Conservation (phyloP, 1,284 basidiomycete genomes). For the Cryptococcus sp. region DNA sequence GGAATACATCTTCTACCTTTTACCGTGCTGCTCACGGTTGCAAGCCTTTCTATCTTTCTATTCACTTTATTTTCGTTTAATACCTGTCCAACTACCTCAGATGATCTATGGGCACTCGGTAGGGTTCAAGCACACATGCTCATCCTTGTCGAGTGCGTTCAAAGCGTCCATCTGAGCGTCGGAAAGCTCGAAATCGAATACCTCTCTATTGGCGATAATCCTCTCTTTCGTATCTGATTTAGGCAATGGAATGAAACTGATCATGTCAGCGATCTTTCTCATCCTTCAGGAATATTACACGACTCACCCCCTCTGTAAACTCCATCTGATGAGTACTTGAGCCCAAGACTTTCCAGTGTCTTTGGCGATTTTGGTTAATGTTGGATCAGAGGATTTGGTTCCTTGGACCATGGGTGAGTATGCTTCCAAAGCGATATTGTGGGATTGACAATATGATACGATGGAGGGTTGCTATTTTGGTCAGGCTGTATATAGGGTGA, state of each 20-base stretch:
- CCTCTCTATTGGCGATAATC: slow-evolving; percentile 62
- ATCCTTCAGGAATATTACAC: neutral
- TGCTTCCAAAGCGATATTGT: slow-evolving; percentile 69
- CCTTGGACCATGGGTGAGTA: slow-evolving; percentile 68
- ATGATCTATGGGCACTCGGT: slow-evolving; percentile 13
- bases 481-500: neutral
- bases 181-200: slow-evolving; percentile 65
- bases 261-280: slow-evolving; percentile 1
- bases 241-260: slow-evolving; percentile 65
- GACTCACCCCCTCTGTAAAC: slow-evolving; percentile 65
- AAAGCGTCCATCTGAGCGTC: slow-evolving; percentile 59
- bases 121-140: slow-evolving; percentile 29
- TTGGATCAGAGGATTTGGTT: slow-evolving; percentile 54
- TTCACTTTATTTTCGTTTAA: too few species aligned
- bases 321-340: slow-evolving; percentile 75
- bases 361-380: slow-evolving; percentile 54
- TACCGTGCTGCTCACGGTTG: too few species aligned
- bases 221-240: slow-evolving; percentile 59
- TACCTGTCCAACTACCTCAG: too few species aligned
- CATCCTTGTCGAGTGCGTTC: slow-evolving; percentile 53
- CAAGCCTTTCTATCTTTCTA: too few species aligned
- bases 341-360: slow-evolving; percentile 64
- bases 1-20: too few species aligned
- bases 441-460: slow-evolving; percentile 62
- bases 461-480: slow-evolving; percentile 65